Evolutionary conservation across 768 basidiomycete species (phyloP), one percentile per base, ranked within the genome.

Genomic region (Leucocoprinus sp.): DNA sequence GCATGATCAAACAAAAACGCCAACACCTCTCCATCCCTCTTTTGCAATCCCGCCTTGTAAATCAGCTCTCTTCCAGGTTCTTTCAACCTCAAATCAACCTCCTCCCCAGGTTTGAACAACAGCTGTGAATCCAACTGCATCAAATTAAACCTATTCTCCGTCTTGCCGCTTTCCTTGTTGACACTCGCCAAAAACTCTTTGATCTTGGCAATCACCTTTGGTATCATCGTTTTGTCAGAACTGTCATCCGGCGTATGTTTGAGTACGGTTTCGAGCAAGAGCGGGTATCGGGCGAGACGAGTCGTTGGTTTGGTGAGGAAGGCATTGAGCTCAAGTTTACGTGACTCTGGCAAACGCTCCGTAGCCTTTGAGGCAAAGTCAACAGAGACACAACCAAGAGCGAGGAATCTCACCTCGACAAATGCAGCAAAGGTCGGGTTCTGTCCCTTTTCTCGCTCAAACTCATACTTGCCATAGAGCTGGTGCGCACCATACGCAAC

Each of bases 251-350:
- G 79, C 0, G 96, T 99, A 41, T 93, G 81, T 63, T 97, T 98
- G 46, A 85, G 67, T 8, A 96, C 89, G 12, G 90, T 93, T 54
- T 90, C 92, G 23, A 99, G 72, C 2, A 98, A 68, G 1, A 99
- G 73, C 5, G 96, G 96, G 61, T 98, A 98, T 52, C 96, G 74
- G n/a, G 95, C 96, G 21, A 99, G 72, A 55, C 96, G 83, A 4
- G 96, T 98, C 2, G 96, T 98, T 1, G 96, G 96, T 62, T 97
- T 98, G 5, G 96, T 99, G 31, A 99, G 70, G 62, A 98, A 99
- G 1, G 91, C 96, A 60, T 99, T 99, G 39, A 99, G 67, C 64
- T 99, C 96, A 27, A 98, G 76, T 65, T 97, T 98, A 22, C 95
- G 76, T 7, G 93, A 97, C 60, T 96, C 93, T 0, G 93, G 93